phyloP scores from a whole-genome alignment of 2,329 filamentous ascomycete species.

The Fusarium neocosmosporiellum region DNA sequence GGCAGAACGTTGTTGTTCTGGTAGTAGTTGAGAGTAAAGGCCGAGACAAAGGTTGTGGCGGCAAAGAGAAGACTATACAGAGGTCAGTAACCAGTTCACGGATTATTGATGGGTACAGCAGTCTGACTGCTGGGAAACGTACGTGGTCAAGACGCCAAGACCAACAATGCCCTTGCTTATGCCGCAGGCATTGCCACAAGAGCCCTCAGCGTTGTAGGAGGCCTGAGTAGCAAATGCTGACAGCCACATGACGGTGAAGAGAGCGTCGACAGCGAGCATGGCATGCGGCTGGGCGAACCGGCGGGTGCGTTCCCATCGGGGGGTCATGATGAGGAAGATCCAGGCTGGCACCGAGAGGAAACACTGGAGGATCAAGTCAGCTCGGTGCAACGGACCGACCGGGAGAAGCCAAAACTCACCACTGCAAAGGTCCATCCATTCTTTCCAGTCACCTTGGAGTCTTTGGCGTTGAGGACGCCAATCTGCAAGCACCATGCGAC shows the following conservation, averaged over 20 bases:
- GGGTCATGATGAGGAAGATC: conserved; percentile 73
- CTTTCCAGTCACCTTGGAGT: conserved; percentile 64
- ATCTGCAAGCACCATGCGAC: conserved; percentile 70
- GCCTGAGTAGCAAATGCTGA: conserved; percentile 75
- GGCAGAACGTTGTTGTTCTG: conserved; percentile 71
- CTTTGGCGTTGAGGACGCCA: conserved; percentile 63
- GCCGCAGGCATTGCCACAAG: conserved; percentile 67
- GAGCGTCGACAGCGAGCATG: conserved; percentile 68
- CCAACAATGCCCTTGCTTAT: conserved; percentile 73
- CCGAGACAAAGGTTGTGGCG: conserved; percentile 64
- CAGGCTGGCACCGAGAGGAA: conserved; percentile 73
- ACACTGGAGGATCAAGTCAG: conserved; percentile 57
- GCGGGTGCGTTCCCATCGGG: conserved; percentile 70
- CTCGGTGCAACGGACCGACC: neutral
- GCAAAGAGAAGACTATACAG: conserved; percentile 65
- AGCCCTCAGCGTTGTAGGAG: conserved; percentile 67
- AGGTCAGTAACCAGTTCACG: conserved; percentile 5
- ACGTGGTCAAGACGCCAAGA: conserved; percentile 72
- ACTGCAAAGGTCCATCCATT: conserved; percentile 73
- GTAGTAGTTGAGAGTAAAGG: conserved; percentile 71
- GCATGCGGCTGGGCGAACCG: conserved; percentile 71
- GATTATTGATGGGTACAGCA: neutral
- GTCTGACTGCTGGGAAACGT: conserved; percentile 45
- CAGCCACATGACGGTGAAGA: conserved; percentile 72
- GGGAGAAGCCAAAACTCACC: conserved; percentile 55